Base-by-base conservation (phyloP, 352 stramenopile species). In the Phytophthora aleatoria region DNA sequence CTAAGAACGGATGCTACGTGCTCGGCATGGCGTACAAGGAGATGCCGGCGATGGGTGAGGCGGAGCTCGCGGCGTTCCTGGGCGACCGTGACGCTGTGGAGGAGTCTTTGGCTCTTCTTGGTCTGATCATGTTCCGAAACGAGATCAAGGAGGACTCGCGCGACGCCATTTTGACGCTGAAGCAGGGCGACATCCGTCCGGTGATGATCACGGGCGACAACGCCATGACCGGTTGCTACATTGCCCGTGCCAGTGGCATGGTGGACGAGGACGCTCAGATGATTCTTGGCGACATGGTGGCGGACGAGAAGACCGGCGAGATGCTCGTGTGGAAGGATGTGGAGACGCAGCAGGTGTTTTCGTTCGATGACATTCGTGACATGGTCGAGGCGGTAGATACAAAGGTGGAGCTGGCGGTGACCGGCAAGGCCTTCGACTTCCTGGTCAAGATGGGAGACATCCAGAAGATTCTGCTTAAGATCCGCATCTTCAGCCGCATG, bases 121-220 rank as follows among this genome's bases (percentile, higher is more conserved):
- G 92, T 43, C 73, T 97, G 8, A 83, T 97, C 38, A 89, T 92
- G 53, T 98, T 97, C 81, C 83, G 89, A 57, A 98, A 98, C 50
- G 74, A 88, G 31, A 79, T 97, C 31, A 96, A 95, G 71, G 73
- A 87, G 15, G 87, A 97, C 57, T 93, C 90, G 33, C 70, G 69
- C 27, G 76, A 84, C 10, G 91, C 90, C 5, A 90, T 98, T 35
- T 7, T 77, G 50, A 83, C 83, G 33, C 71, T 97, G n/a, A 87
- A 89, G 49, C 65, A 79, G 50, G 92, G 88, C 39, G 83, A 92
- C 49, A 78, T 97, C 13, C 74, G 80, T 11, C 68, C 69, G 7
- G 85, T 92, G 8, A 97, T 98, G 84, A 90, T 97, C 45, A 97
- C 92, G 2, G 90, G 89, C 4, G 89, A 97, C 38, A 95, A 93